A percentile compares a stretch with the other conserved stretches of the same genome.
Conservation (phyloP, 2,329 filamentous ascomycete species). For the Orbilia blumenaviensis region DNA sequence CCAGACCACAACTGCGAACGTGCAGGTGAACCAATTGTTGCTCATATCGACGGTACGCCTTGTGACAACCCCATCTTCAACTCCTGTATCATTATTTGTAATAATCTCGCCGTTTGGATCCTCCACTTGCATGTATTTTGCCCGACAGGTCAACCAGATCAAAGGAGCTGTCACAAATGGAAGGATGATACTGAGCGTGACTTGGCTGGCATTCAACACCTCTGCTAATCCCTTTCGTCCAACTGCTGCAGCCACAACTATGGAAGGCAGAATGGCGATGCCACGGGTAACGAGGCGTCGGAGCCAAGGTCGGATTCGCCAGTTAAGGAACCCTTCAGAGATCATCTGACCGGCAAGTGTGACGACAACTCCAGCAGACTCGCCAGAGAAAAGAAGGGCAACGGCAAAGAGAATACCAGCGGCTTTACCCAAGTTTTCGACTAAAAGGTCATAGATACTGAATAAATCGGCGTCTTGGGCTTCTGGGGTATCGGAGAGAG, state of each 20-base stretch:
- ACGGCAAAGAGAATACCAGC: conserved; percentile 87
- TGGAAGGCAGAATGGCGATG: conserved; percentile 82
- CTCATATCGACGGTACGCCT: conserved; percentile 69
- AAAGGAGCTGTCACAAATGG: conserved; percentile 85
- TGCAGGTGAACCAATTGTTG: conserved; percentile 73
- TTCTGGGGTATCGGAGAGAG: conserved; percentile 71
- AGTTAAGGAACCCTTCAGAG: conserved; percentile 80
- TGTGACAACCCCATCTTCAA: conserved; percentile 56
- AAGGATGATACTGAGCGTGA: conserved; percentile 78
- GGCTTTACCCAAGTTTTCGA: conserved; percentile 73
- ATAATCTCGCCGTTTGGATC: conserved; percentile 56
- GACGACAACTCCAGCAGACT: conserved; percentile 84
- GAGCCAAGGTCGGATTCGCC: conserved; percentile 79
- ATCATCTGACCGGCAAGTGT: conserved; percentile 92
- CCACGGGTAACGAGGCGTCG: conserved; percentile 78
- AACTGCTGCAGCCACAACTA: conserved; percentile 82
- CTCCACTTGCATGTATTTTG: conserved; percentile 79
- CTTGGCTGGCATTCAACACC: conserved; percentile 79
- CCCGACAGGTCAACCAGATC: conserved; percentile 83
- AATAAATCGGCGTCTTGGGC: conserved; percentile 80
- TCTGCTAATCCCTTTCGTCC: conserved; percentile 75
- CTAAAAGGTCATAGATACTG: conserved; percentile 78
- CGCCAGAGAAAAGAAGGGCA: conserved; percentile 79
- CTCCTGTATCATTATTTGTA: conserved; percentile 58
- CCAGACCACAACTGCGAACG: conserved; percentile 73